Evolutionary conservation across 164 flowering plant species (phyloP), one percentile per base, ranked within the genome.

Genomic region (Warburgia ugandensis): DNA sequence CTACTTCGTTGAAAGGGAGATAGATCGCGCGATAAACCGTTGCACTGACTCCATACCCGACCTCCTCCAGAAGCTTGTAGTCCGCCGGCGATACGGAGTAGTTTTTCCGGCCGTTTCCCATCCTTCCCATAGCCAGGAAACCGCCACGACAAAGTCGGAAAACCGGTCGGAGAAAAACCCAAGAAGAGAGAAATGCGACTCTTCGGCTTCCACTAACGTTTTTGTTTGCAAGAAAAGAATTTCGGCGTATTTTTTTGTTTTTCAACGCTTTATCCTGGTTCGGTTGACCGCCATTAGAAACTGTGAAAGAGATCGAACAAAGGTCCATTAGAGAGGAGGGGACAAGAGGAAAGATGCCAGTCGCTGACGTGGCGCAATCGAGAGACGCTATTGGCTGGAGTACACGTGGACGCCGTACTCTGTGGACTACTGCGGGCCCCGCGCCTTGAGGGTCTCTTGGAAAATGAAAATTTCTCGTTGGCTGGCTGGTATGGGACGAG

Each of bases 41-140:
- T 6, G 99, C 99, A 45, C 90, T 94, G 5, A 94, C 96, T 16
- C 99, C 99, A 51, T 71, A 63, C 0, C 99, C 99, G 25, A 89
- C 83, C 64, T 86, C 97, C 58, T 94, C 94, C 0, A 86, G 75
- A 14, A 94, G 76, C 78, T 83, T 82, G 69, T 94, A 94, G 55
- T 94, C 96, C 41, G 48, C 50, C 6, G 73, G 39, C 60, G 72
- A 76, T 4, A 71, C 77, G 0, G 94, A 72, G 70, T 72, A 86
- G 47, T 20, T 60, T 61, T 49, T 76, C 68, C 58, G 63, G 9
- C 43, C 63, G 23, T 26, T 61, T 2, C 82, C 85, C 71, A 66
- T 72, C 66, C 72, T 65, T 29, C 75, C 79, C 84, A 80, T 75
- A 26, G 22, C 49, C 59, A 3, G 13, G n/a, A 9, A 22, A 29